These are phyloP conservation scores for Lanmaoa pseudosensibilis DNA, from an alignment of 768 basidiomycete genomes.

Conservation along the genomic window DNA sequence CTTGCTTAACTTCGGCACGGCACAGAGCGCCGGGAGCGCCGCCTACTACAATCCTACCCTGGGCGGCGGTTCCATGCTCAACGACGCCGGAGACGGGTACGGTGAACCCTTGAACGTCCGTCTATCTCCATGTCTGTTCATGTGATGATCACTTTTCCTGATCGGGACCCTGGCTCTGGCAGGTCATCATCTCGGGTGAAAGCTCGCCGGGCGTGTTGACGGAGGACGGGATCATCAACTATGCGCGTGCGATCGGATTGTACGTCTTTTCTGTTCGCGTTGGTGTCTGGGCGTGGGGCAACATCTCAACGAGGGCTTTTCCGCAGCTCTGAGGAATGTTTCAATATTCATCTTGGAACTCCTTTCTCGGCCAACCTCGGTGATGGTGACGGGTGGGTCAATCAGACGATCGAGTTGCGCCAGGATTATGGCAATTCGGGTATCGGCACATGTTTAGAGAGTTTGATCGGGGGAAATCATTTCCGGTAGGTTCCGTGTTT, in stretches of 20 bases:
- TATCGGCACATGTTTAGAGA: slow-evolving; percentile 48
- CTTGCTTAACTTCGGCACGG: background rate
- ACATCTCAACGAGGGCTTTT: background rate
- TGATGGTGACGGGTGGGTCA: slow-evolving; percentile 45
- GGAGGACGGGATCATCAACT: slow-evolving; percentile 56
- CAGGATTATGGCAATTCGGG: slow-evolving; percentile 39
- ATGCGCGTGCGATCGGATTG: slow-evolving; percentile 63
- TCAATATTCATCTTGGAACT: slow-evolving; percentile 37
- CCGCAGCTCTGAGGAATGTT: slow-evolving; percentile 42
- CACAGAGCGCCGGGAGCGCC: slow-evolving; percentile 1
- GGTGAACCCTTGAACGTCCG: slow-evolving; percentile 48
- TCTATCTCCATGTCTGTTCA: background rate
- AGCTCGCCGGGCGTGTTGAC: slow-evolving; percentile 60
- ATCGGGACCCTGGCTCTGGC: background rate
- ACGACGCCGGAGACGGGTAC: slow-evolving; percentile 36
- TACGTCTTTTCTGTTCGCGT: slow-evolving; percentile 31
- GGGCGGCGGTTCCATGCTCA: slow-evolving; percentile 46
- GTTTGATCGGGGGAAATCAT: slow-evolving; percentile 47
- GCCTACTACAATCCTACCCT: slow-evolving; percentile 37
- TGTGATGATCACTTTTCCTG: background rate
- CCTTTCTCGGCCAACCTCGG: slow-evolving; percentile 46
- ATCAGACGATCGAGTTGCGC: slow-evolving; percentile 46
- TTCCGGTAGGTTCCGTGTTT: slow-evolving; percentile 36
- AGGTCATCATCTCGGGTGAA: slow-evolving; percentile 65
- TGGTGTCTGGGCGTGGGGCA: background rate